phyloP scores from a whole-genome alignment of 495 filamentous ascomycete species.

The Diplogelasinospora grovesii region DNA sequence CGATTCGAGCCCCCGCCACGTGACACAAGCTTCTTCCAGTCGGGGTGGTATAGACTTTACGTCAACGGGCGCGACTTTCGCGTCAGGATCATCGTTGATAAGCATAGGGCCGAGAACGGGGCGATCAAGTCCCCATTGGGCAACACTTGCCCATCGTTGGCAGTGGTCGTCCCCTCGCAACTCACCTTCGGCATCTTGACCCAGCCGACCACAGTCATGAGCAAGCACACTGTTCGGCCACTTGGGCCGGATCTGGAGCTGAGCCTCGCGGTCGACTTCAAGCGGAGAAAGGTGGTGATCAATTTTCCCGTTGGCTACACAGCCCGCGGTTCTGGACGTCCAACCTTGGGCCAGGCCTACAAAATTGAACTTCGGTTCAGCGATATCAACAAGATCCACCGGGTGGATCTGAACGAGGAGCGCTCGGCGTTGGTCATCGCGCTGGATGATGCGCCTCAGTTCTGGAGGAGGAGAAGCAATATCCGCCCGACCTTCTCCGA shows the following conservation, averaged over 20 bases:
- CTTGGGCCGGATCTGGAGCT: neutral
- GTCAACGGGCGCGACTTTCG: neutral
- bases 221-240: constrained; percentile 31
- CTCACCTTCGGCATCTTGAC: constrained; percentile 52
- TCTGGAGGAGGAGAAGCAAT: constrained; percentile 49
- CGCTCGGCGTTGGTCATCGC: constrained; percentile 48
- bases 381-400: constrained; percentile 52
- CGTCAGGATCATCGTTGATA: constrained; percentile 7
- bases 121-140: constrained; percentile 20
- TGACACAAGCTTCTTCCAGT: constrained; percentile 12
- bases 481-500: constrained; percentile 34
- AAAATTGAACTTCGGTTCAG: constrained; percentile 57
- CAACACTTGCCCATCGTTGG: constrained; percentile 18
- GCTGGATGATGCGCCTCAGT: constrained; percentile 58
- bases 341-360: constrained; percentile 15
- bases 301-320: constrained; percentile 15
- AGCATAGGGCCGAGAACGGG: neutral
- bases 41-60: constrained; percentile 8
- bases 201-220: constrained; percentile 40
- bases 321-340: neutral
- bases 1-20: constrained; percentile 34
- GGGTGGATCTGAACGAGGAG: constrained; percentile 26
- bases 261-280: constrained; percentile 39
- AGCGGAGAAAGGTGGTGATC: constrained; percentile 35
- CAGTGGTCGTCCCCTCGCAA: constrained; percentile 23